Evolutionary conservation across 2,329 filamentous ascomycete species (phyloP).

Genomic region (Nothophaeocryptopus gaeumannii): DNA sequence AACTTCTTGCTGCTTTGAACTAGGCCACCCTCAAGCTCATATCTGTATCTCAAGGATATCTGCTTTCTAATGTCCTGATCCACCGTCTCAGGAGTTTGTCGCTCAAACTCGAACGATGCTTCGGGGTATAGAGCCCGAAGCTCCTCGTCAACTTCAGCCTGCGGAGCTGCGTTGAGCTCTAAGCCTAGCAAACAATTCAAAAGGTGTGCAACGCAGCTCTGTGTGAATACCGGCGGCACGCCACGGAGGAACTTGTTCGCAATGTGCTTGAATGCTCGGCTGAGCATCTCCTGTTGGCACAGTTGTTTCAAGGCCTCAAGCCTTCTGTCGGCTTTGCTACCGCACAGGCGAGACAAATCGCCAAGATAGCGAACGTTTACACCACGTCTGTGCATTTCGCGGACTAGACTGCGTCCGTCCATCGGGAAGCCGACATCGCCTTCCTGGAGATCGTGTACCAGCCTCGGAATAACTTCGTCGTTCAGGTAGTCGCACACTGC

Average conservation of each 20-base stretch:
- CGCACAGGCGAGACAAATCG: conserved; percentile 66
- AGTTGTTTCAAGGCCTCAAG: conserved; percentile 75
- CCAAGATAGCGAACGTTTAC: conserved; percentile 98
- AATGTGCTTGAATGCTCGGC: conserved; percentile 93
- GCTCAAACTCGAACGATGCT: conserved; percentile 76
- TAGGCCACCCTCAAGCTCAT: conserved; percentile 68
- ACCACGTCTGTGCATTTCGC: conserved; percentile 89
- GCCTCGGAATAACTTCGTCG: conserved; percentile 73
- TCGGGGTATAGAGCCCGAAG: conserved; percentile 76
- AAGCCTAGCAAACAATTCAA: conserved; percentile 88
- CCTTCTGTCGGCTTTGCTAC: conserved; percentile 59
- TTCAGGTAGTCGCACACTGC: conserved; percentile 77
- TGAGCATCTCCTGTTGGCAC: conserved; percentile 85
- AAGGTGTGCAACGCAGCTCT: conserved; percentile 77
- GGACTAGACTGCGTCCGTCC: conserved; percentile 89
- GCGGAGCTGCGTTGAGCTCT: conserved; percentile 72
- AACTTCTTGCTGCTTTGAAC: conserved; percentile 64
- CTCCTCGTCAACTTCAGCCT: conserved; percentile 70
- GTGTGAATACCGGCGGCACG: conserved; percentile 74
- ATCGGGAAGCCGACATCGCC: conserved; percentile 96
- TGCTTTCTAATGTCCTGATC: conserved; percentile 68
- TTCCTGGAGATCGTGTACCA: conserved; percentile 82
- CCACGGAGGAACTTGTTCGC: conserved; percentile 74
- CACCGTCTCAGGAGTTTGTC: conserved; percentile 71
- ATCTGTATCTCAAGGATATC: conserved; percentile 71